Evolutionary conservation across 2,329 filamentous ascomycete species (phyloP).

Genomic region (Arachnopeziza araneosa): DNA sequence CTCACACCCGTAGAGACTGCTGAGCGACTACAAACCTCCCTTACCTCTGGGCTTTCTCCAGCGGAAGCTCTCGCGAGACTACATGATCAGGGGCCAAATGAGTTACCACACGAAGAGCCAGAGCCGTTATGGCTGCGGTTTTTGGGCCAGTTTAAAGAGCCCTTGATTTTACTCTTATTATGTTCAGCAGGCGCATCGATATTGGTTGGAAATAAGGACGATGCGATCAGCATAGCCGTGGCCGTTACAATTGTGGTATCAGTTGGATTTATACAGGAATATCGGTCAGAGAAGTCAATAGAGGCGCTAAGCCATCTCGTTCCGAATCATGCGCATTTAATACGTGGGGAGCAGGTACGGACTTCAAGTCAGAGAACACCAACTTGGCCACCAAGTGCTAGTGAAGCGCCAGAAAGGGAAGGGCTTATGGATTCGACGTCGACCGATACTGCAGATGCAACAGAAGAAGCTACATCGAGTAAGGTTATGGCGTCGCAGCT

Average conservation of each 20-base stretch:
- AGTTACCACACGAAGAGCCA: conserved; percentile 87
- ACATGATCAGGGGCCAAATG: conserved; percentile 80
- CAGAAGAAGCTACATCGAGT: conserved; percentile 62
- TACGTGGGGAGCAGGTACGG: conserved; percentile 46
- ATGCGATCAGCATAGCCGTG: conserved; percentile 90
- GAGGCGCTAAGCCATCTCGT: conserved; percentile 92
- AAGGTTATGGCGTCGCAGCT: conserved; percentile 84
- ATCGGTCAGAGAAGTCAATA: conserved; percentile 93
- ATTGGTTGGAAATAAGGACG: conserved; percentile 87
- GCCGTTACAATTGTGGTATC: conserved; percentile 96
- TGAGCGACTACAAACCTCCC: conserved; percentile 71
- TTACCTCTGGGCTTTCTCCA: conserved; percentile 73
- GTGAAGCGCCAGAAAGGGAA: conserved; percentile 20
- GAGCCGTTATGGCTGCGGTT: conserved; percentile 96
- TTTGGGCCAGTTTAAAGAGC: conserved; percentile 93
- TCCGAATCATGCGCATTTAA: conserved; percentile 92
- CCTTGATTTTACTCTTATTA: conserved; percentile 85
- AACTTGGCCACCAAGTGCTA: conserved; percentile 42
- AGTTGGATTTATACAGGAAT: conserved; percentile 96
- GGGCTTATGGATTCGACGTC: conserved; percentile 19
- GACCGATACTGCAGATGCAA: conserved; percentile 49
- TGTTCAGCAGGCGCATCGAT: conserved; percentile 84
- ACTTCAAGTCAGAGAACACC: conserved; percentile 22
- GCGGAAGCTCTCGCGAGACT: conserved; percentile 76
- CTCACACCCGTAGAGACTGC: conserved; percentile 77